Base-by-base conservation (phyloP, 176 grass and related monocot genomes). In the Aegilops umbellulata region DNA sequence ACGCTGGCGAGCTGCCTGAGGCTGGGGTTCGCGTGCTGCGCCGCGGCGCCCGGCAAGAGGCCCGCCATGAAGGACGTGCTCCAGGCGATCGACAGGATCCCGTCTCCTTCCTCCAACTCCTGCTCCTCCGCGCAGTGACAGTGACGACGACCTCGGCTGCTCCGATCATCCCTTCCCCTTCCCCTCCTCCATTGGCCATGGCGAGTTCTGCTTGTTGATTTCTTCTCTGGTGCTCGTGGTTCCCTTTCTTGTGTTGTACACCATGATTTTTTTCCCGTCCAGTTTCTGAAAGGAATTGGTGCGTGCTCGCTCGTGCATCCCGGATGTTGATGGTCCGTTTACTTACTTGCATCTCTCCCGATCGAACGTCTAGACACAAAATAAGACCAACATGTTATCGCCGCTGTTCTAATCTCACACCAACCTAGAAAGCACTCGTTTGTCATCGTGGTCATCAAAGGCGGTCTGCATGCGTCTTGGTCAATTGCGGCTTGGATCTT, bases 51-150 rank as follows among this genome's bases (percentile, higher is more conserved):
- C 22, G 38, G 78, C 60, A 95, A 89, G 86, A 88, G 95, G 73
- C 93, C 91, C 60, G 80, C 87, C 65, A 94, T 98, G 72, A 92
- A 77, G 85, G 95, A 98, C 84, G 93, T 79, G 35, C 77, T 94
- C 46, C 78, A 81, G 47, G 86, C 90, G 9, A 72, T 94, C 30
- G 93, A 98, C n/a, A 90, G 90, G 82, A 76, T 95, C 88, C 86
- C 93, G 23, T 85, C 78, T 17, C 64, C 78, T 16, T 85, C 84
- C 26, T 82, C 69, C 55, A 58, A 58, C 7, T n/a, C 82, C 5
- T 68, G 68, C 0, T 20, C 66, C 12, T 51, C 74, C 4, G 61
- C 80, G 49, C 47, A 69, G 47, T 60, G 65, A 53, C 49, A 53
- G 49, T 51, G 47, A 49, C 15, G 44, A 16, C 47, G n/a, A 63